Base-by-base conservation (phyloP, 345 rosid genomes). In the Rhodamnia rubescens region DNA sequence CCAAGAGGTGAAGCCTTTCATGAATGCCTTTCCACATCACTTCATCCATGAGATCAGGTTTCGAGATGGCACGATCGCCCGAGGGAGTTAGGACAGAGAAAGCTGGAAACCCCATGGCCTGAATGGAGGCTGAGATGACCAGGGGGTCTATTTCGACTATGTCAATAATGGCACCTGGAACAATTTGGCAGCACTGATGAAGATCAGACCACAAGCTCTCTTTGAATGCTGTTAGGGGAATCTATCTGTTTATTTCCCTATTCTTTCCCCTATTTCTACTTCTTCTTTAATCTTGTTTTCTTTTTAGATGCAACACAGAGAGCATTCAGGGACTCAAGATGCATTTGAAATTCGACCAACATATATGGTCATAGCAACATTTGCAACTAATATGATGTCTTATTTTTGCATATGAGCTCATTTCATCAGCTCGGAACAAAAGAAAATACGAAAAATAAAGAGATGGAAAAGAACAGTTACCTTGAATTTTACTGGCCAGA, bases 51-150 rank as follows among this genome's bases (percentile, higher is more conserved):
- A 84, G 44, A 51, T 87, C 89, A 16, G 95, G 94, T 83, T 90
- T 88, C 78, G 90, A 85, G 53, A 83, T 82, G 53, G 89, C 90
- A 53, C 91, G 97, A 80, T 91, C 80, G 26, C 94, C 93, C 1
- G 91, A 86, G 57, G 87, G 40, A 59, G 89, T 86, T 93, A 92
- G 85, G 40, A 92, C 87, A 1, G 98, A 91, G 88, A 94, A 95
- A 88, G 92, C 91, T 74, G 98, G 99, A 87, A 97, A 97, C 51
- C 99, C 99, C 98, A 97, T 94, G 61, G 94, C 92, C 82, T 81
- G 84, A 85, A 93, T 86, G 18, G 99, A 97, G 29, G 93, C 93
- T 61, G 96, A 93, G 88, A 97, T 93, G 81, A 95, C 99, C 59
- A 95, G 56, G 15, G 98, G 96, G 86, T 95, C 99, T 32, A 97